These are phyloP conservation scores for Barnettozyma salicaria DNA, from an alignment of 805 yeast genomes.

Conservation along the genomic window DNA sequence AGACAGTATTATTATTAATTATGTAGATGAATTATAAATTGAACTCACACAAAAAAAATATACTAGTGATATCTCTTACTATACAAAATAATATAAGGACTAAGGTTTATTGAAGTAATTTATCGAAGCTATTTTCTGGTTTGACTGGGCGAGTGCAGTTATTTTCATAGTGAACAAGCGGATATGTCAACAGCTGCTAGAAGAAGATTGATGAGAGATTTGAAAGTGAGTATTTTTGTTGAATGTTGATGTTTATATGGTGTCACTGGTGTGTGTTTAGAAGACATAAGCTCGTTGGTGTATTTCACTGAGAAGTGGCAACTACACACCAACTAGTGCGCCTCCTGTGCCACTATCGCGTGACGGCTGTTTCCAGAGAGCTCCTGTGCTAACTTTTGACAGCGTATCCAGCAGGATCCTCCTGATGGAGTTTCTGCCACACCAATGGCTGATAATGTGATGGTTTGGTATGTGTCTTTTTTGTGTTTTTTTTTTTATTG, in stretches of 20 bases:
- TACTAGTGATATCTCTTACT: no score
- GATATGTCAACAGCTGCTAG: slow-evolving; percentile 97
- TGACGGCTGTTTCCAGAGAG: neutral
- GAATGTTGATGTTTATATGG: neutral
- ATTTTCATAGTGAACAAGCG: no score
- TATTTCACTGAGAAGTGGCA: no score
- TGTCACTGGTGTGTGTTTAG: neutral
- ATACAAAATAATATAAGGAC: no score
- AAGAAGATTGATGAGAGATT: slow-evolving; percentile 97
- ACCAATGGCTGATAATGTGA: slow-evolving; percentile 93
- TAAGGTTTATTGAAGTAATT: no score
- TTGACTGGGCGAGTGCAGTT: no score
- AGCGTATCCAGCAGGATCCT: slow-evolving; percentile 96
- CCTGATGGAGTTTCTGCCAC: slow-evolving; percentile 98
- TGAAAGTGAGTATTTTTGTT: slow-evolving; percentile 51
- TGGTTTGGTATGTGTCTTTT: slow-evolving; percentile 54
- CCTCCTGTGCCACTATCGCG: neutral
- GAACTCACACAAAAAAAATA: no score
- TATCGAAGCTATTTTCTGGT: no score
- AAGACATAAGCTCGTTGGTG: slow-evolving; percentile 6
- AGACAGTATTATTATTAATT: no score
- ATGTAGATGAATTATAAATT: no score
- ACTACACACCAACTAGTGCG: no score
- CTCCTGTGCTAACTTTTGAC: neutral
- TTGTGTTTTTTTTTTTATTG: neutral